Percentiles rank a stretch among this genome's conserved stretches.
These are phyloP conservation scores for Ophiostoma tasmaniense DNA, from an alignment of 2,329 filamentous ascomycete species.

Conservation along the genomic window DNA sequence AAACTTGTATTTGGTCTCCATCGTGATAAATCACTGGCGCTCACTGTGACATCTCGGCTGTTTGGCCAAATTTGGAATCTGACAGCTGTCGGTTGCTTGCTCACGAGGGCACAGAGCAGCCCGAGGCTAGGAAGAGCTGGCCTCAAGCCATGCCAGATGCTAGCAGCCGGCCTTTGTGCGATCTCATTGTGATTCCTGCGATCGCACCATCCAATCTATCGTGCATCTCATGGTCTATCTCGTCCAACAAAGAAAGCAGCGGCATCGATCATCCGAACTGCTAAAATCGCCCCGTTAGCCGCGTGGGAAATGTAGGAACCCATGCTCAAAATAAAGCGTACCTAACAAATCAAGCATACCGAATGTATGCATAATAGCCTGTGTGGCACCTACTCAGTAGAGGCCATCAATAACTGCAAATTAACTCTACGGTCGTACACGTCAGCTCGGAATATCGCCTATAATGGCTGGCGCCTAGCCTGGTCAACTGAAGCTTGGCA, in stretches of 20 bases:
- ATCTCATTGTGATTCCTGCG: not conserved
- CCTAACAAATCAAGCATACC: not conserved
- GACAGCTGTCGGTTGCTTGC: not conserved
- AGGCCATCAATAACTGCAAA: not conserved
- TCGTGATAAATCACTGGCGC: no score
- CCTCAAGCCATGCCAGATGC: not conserved
- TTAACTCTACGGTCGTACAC: not conserved
- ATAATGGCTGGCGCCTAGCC: not conserved
- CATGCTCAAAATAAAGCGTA: not conserved
- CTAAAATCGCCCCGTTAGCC: not conserved
- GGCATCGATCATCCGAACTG: not conserved
- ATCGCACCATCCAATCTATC: not conserved
- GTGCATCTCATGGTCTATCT: not conserved
- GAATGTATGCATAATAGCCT: not conserved
- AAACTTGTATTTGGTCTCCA: no score
- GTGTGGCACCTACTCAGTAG: not conserved
- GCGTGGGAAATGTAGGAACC: not conserved
- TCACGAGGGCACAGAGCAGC: not conserved
- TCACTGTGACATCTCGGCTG: no score
- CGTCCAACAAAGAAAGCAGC: not conserved
- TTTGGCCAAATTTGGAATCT: not conserved
- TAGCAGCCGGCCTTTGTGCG: not conserved
- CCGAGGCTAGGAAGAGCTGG: not conserved
- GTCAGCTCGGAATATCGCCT: not conserved
- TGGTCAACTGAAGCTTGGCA: not conserved